Evolutionary conservation across 1,139 yeast species (phyloP).

Genomic region (Pneumocystis jirovecii): DNA sequence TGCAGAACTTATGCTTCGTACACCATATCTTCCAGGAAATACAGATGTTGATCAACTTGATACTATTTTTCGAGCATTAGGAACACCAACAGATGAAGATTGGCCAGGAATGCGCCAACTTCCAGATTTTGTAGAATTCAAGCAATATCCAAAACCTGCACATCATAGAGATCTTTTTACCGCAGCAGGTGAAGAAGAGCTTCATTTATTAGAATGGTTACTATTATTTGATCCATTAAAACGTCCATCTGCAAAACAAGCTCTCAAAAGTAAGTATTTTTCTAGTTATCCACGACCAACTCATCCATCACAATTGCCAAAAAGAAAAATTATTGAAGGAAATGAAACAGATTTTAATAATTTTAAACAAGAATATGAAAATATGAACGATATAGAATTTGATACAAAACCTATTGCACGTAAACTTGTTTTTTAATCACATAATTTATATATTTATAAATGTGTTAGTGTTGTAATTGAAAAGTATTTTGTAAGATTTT

Average conservation of each 20-base stretch:
- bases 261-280: slow-evolving; percentile 9
- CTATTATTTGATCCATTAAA: slow-evolving; percentile 8
- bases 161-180: slow-evolving; percentile 14
- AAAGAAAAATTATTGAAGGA: not conserved
- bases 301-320: not conserved
- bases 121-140: slow-evolving; percentile 38
- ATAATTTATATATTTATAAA: not conserved
- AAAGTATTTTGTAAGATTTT: not conserved
- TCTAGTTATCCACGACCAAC: slow-evolving; percentile 9
- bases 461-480: not conserved
- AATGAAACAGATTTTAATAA: not conserved
- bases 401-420: not conserved
- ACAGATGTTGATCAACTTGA: slow-evolving; percentile 82
- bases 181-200: slow-evolving; percentile 8
- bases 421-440: not conserved
- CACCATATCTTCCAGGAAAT: slow-evolving; percentile 85
- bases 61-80: slow-evolving; percentile 82
- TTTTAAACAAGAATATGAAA: not conserved
- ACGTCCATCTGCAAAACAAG: slow-evolving; percentile 8
- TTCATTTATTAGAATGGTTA: slow-evolving; percentile 6
- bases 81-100: slow-evolving; percentile 80
- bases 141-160: slow-evolving; percentile 7
- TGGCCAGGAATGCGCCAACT: slow-evolving; percentile 86
- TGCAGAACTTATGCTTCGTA: slow-evolving; percentile 87
- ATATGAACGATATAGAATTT: not conserved